phyloP scores from a whole-genome alignment of 345 rosid genomes.

The Boechera divaricarpa region DNA sequence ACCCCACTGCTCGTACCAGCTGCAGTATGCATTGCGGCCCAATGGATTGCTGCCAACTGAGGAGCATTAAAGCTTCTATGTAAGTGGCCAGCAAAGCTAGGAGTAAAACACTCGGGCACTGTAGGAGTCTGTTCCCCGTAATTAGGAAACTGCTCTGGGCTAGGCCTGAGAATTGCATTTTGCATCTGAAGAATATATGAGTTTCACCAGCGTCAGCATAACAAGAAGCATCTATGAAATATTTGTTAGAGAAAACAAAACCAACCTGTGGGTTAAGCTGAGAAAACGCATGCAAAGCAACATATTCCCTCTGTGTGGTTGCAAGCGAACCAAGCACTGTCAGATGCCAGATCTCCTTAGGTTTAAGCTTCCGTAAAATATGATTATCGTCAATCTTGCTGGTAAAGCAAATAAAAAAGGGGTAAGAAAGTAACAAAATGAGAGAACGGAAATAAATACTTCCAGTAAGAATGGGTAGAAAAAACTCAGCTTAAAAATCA shows the following conservation, averaged over 20 bases:
- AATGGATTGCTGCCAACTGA: slow-evolving; percentile 91
- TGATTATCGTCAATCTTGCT: slow-evolving; percentile 84
- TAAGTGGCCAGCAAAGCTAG: slow-evolving; percentile 75
- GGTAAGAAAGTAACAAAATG: not conserved
- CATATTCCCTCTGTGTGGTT: slow-evolving; percentile 97
- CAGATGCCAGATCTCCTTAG: slow-evolving; percentile 82
- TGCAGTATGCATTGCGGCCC: slow-evolving; percentile 99
- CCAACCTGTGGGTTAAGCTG: slow-evolving; percentile 92
- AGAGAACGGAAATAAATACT: slow-evolving; percentile 9
- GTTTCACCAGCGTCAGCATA: slow-evolving; percentile 36
- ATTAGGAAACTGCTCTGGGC: slow-evolving; percentile 91
- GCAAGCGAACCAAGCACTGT: slow-evolving; percentile 99
- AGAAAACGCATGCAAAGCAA: slow-evolving; percentile 98
- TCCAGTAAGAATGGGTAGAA: slow-evolving; percentile 24
- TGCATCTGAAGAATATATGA: slow-evolving; percentile 70
- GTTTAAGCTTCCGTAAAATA: slow-evolving; percentile 84
- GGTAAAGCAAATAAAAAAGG: slow-evolving; percentile 40
- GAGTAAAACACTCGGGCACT: slow-evolving; percentile 96
- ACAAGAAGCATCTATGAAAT: slow-evolving; percentile 32
- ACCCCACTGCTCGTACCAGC: slow-evolving; percentile 93
- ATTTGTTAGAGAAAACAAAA: slow-evolving; percentile 24
- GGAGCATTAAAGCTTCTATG: slow-evolving; percentile 87
- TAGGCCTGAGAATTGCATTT: slow-evolving; percentile 88
- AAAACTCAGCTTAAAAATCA: slow-evolving; percentile 21
- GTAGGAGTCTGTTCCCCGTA: slow-evolving; percentile 91